Conservation (phyloP, 306 rosid genomes). For the Vicia sativa region DNA sequence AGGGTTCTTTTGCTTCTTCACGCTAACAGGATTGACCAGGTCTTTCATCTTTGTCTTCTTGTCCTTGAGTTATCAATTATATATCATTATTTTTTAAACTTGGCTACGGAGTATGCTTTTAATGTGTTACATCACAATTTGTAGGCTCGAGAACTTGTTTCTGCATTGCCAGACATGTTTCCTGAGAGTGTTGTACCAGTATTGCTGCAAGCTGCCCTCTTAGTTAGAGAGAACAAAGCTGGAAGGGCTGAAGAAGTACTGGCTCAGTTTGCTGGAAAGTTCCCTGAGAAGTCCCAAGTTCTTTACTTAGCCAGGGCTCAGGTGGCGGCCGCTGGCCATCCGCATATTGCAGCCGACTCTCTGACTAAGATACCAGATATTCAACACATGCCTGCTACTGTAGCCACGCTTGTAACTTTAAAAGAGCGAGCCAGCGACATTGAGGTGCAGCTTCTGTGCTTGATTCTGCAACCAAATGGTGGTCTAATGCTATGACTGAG, state of each 20-base stretch:
- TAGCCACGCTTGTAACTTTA: constrained; percentile 89
- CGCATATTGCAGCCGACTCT: constrained; percentile 89
- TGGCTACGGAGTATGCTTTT: constrained; percentile 27
- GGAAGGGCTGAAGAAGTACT: constrained; percentile 90
- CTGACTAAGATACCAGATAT: constrained; percentile 76
- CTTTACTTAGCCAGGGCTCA: constrained; percentile 84
- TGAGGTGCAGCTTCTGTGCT: constrained; percentile 86
- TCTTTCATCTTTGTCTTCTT: constrained; percentile 34
- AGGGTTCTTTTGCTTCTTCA: constrained; percentile 89
- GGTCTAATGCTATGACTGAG: constrained; percentile 91
- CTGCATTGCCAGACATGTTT: constrained; percentile 75
- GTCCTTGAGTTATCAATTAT: constrained; percentile 9
- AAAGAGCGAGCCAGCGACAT: constrained; percentile 88
- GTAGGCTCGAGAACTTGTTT: constrained; percentile 90
- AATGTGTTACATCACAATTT: constrained; percentile 37
- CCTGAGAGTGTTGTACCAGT: constrained; percentile 69
- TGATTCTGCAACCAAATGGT: constrained; percentile 88
- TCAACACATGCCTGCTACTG: constrained; percentile 93
- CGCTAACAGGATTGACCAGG: constrained; percentile 93
- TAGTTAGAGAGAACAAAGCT: constrained; percentile 94
- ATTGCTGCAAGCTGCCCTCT: constrained; percentile 81
- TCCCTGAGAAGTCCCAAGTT: constrained; percentile 75
- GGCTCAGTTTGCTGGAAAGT: constrained; percentile 70
- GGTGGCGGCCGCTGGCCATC: constrained; percentile 93
- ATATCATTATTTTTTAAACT: constrained; percentile 16